Conservation (phyloP, 108 stramenopile species). For the Pseudonitzschia delicatissima region DNA sequence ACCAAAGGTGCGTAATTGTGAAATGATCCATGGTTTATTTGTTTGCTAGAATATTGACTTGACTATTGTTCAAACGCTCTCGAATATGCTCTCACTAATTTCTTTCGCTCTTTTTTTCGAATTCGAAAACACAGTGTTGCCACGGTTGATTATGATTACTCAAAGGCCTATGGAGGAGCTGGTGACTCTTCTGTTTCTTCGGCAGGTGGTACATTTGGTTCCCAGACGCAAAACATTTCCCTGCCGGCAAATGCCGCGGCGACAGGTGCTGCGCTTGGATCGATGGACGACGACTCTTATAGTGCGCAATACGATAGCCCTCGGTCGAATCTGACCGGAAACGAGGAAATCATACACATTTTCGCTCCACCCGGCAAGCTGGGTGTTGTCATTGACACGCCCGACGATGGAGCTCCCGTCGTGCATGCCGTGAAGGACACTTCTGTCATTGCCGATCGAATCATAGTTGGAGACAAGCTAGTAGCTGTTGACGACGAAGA, state of each 20-base stretch:
- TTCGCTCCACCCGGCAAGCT: constrained; percentile 87
- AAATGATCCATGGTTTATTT: not conserved
- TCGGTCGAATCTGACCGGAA: constrained; percentile 34
- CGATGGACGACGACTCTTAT: constrained; percentile 22
- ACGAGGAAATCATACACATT: constrained; percentile 70
- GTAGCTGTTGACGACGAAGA: constrained; percentile 87
- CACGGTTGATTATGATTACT: constrained; percentile 85
- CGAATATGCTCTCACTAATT: no score
- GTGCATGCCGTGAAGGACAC: constrained; percentile 88
- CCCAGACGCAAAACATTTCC: constrained; percentile 45
- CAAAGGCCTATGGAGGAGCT: constrained; percentile 76
- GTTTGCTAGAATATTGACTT: not conserved
- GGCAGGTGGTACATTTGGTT: constrained; percentile 80
- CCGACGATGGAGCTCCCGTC: constrained; percentile 80
- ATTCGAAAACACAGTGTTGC: no score
- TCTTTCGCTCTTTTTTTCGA: no score
- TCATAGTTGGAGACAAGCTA: constrained; percentile 85
- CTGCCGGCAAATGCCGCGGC: constrained; percentile 38
- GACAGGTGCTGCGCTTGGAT: constrained; percentile 50
- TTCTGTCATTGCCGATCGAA: constrained; percentile 70
- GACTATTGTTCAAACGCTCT: constrained; percentile 5
- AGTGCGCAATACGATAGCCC: constrained; percentile 19
- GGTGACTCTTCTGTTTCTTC: constrained; percentile 60
- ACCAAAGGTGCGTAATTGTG: constrained; percentile 57
- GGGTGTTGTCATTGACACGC: constrained; percentile 90